These are phyloP conservation scores for Fusarium sp. DNA, from an alignment of 2,329 filamentous ascomycete genomes.

Conservation along the genomic window DNA sequence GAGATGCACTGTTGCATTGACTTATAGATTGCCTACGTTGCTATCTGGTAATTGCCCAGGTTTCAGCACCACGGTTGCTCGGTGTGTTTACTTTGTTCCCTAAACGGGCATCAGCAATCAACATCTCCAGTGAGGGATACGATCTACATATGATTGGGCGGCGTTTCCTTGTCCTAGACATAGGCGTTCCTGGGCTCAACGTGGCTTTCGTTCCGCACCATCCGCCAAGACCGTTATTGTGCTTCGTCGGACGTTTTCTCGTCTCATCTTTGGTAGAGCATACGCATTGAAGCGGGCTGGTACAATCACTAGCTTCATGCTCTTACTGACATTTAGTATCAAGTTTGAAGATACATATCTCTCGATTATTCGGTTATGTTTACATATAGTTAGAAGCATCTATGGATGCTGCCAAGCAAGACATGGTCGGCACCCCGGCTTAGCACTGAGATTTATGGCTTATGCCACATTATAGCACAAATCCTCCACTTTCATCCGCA, in stretches of 20 bases:
- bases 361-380: neutral
- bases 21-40: conserved; percentile 5
- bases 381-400: too few species aligned
- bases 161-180: conserved; percentile 12
- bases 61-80: conserved; percentile 1
- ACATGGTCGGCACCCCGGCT: conserved; percentile 5
- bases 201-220: conserved; percentile 30
- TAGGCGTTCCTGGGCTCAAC: conserved; percentile 9
- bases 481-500: neutral
- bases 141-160: neutral
- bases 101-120: neutral
- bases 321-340: neutral
- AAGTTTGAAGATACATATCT: neutral
- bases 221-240: conserved; percentile 28
- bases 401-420: neutral
- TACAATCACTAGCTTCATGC: neutral
- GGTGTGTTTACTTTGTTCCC: conserved; percentile 12
- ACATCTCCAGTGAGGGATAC: neutral
- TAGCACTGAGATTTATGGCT: conserved; percentile 38
- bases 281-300: neutral
- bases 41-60: neutral
- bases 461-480: conserved; percentile 35
- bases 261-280: neutral
- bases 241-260: conserved; percentile 16
- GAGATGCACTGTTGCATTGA: conserved; percentile 22